These are phyloP conservation scores for Fusarium redolens DNA, from an alignment of 2,329 filamentous ascomycete species.

Conservation along the genomic window DNA sequence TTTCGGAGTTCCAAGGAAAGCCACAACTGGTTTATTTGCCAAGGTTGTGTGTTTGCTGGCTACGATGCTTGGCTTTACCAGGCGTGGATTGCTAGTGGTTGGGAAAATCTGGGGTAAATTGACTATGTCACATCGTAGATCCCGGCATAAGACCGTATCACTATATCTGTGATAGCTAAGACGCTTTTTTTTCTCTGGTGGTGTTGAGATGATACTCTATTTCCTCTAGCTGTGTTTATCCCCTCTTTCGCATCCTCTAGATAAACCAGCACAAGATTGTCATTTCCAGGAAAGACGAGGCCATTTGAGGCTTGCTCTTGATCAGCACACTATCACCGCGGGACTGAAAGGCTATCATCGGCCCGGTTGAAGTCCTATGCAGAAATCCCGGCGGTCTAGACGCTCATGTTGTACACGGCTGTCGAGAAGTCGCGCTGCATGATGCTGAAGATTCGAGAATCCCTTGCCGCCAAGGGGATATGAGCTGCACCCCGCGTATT, in stretches of 20 bases:
- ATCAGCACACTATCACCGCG: conserved; percentile 56
- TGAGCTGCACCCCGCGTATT: conserved; percentile 48
- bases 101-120: conserved; percentile 18
- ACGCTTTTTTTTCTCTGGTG: conserved; percentile 16
- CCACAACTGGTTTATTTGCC: background rate
- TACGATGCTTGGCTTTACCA: background rate
- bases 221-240: background rate
- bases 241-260: background rate
- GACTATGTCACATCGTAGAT: background rate
- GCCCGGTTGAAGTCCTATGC: conserved; percentile 60
- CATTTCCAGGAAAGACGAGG: background rate
- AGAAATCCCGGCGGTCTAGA: conserved; percentile 60
- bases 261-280: background rate
- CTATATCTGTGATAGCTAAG: conserved; percentile 16
- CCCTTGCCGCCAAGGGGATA: conserved; percentile 61
- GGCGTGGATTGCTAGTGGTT: background rate
- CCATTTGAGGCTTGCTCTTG: accelerated
- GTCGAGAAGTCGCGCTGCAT: conserved; percentile 71
- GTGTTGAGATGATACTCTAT: conserved; percentile 13
- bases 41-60: background rate
- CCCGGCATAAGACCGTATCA: conserved; percentile 10
- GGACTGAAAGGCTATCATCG: conserved; percentile 57
- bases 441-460: conserved; percentile 70
- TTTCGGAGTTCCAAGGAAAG: background rate
- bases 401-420: conserved; percentile 59